These are phyloP conservation scores for Leccinum boreale DNA, from an alignment of 768 basidiomycete species.

Conservation along the genomic window DNA sequence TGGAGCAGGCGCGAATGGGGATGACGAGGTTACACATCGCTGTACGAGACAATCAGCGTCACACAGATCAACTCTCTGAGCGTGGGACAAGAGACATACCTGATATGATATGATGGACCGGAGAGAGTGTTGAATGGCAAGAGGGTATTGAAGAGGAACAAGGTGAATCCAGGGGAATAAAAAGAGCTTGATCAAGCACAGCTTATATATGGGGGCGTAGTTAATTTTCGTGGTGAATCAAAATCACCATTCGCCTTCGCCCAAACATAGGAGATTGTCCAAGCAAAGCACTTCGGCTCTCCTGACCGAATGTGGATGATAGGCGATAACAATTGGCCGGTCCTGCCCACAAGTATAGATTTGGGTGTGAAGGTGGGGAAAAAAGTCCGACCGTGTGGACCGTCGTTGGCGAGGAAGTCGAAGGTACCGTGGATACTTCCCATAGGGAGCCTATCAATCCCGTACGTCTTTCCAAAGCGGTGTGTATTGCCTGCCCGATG, in stretches of 20 bases:
- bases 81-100: background rate
- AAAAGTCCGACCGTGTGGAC: slow-evolving; percentile 5
- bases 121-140: background rate
- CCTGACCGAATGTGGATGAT: slow-evolving; percentile 11
- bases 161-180: background rate
- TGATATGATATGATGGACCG: background rate
- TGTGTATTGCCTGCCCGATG: background rate
- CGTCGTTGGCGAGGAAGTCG: background rate
- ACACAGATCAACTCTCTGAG: background rate
- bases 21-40: slow-evolving; percentile 31
- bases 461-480: background rate
- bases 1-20: slow-evolving; percentile 31
- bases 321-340: background rate
- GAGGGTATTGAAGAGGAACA: background rate
- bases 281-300: slow-evolving; percentile 8
- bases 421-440: background rate
- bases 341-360: background rate
- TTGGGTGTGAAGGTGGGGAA: background rate
- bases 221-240: slow-evolving; percentile 8
- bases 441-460: background rate
- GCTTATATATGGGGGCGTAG: slow-evolving; percentile 8
- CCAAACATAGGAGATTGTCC: slow-evolving; percentile 7
- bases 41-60: slow-evolving; percentile 1
- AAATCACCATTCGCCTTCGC: background rate
- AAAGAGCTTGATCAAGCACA: background rate